Conservation (phyloP, 2,329 filamentous ascomycete species). For the Penicillium rolfsii region DNA sequence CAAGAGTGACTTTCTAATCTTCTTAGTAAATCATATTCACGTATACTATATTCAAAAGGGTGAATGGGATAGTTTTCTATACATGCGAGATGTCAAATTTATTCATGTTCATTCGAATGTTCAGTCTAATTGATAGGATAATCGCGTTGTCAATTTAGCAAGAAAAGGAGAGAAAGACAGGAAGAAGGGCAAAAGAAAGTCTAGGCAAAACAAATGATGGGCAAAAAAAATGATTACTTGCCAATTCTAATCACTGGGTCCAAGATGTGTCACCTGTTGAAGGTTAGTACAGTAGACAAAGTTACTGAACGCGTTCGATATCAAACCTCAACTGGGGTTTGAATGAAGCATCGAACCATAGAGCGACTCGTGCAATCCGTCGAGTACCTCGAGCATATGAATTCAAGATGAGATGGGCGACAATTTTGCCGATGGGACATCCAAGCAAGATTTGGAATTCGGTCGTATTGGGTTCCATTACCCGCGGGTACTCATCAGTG, state of each 20-base stretch:
- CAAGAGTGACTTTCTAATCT: no score
- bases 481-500: not conserved
- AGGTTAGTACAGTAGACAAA: no score
- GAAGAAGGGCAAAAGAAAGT: not conserved
- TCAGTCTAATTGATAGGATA: not conserved
- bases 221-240: not conserved
- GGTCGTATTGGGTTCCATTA: not conserved
- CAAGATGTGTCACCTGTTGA: no score
- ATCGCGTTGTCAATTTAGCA: not conserved
- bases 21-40: no score
- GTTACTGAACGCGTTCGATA: not conserved
- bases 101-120: not conserved
- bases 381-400: constrained; percentile 2
- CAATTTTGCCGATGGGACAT: constrained; percentile 5
- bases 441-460: constrained; percentile 9
- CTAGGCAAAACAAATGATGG: no score
- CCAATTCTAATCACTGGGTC: not conserved
- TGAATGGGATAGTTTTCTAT: not conserved
- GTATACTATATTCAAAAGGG: no score
- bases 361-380: constrained; percentile 5
- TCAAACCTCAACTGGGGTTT: constrained; percentile 9
- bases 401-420: constrained; percentile 3
- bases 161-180: not conserved
- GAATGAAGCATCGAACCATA: not conserved
- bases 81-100: not conserved